These are phyloP conservation scores for Biscogniauxia marginata DNA, from an alignment of 2,329 filamentous ascomycete genomes.

Conservation along the genomic window DNA sequence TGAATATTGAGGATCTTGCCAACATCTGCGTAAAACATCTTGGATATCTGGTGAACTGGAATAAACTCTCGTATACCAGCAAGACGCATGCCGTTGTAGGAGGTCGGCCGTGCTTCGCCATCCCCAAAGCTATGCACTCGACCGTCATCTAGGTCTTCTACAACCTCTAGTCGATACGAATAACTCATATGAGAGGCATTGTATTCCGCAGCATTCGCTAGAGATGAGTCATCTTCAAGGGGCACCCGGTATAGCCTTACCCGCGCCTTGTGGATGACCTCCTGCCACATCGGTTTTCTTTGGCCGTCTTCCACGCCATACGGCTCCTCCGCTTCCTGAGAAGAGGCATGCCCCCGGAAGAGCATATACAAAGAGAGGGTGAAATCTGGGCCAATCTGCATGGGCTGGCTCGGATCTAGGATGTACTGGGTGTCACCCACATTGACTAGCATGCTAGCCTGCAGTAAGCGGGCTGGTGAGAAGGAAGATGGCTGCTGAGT, in stretches of 20 bases:
- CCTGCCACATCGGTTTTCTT: conserved; percentile 82
- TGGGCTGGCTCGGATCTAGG: conserved; percentile 57
- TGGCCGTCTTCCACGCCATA: conserved; percentile 52
- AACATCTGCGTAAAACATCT: conserved; percentile 91
- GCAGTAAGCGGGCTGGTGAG: conserved; percentile 84
- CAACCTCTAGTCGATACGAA: conserved; percentile 75
- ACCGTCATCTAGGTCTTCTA: conserved; percentile 73
- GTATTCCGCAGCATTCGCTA: conserved; percentile 4
- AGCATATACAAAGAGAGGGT: conserved; percentile 92
- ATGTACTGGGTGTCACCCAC: conserved; percentile 83
- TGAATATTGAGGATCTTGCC: conserved; percentile 84
- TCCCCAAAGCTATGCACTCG: conserved; percentile 48
- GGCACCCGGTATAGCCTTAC: conserved; percentile 76
- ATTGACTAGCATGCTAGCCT: conserved; percentile 88
- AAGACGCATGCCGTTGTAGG: conserved; percentile 41
- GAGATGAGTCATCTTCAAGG: conserved; percentile 12
- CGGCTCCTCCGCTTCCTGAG: conserved; percentile 43
- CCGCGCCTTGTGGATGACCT: conserved; percentile 89
- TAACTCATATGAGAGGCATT: conserved; percentile 48
- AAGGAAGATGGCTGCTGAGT: conserved; percentile 72
- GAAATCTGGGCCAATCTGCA: conserved; percentile 86
- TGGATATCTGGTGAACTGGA: conserved; percentile 66
- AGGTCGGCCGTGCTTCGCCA: conserved; percentile 21
- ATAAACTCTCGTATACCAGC: conserved; percentile 53
- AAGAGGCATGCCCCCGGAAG: conserved; percentile 72